These are phyloP conservation scores for Dichomitus squalens DNA, from an alignment of 1,284 basidiomycete genomes.

Conservation along the genomic window DNA sequence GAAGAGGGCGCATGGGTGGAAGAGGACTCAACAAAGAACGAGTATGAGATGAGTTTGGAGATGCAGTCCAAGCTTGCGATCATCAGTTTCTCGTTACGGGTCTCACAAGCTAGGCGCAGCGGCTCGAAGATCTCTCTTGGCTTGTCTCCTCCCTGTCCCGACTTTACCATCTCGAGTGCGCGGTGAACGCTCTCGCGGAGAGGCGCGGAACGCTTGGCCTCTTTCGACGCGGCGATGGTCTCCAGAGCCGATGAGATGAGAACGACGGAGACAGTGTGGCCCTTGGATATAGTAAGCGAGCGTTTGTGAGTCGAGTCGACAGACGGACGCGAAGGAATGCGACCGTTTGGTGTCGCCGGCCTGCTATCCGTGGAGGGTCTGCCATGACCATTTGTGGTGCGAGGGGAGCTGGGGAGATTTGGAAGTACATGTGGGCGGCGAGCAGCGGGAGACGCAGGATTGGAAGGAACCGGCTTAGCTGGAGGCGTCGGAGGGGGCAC, in stretches of 20 bases:
- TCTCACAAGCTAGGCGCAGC: slow-evolving; percentile 91
- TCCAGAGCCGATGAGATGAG: slow-evolving; percentile 88
- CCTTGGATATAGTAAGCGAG: slow-evolving; percentile 72
- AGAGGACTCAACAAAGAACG: slow-evolving; percentile 83
- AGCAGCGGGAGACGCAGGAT: slow-evolving; percentile 21
- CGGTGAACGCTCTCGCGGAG: slow-evolving; percentile 81
- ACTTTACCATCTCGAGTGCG: slow-evolving; percentile 83
- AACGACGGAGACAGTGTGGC: slow-evolving; percentile 74
- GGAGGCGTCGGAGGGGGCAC: slow-evolving; percentile 31
- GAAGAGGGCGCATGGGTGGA: slow-evolving; percentile 50
- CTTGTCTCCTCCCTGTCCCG: slow-evolving; percentile 66
- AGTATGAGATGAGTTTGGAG: slow-evolving; percentile 94
- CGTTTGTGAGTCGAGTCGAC: slow-evolving; percentile 45
- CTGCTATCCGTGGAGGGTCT: slow-evolving; percentile 18
- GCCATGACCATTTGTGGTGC: slow-evolving; percentile 17
- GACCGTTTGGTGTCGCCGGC: slow-evolving; percentile 25
- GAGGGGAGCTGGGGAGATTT: slow-evolving; percentile 15
- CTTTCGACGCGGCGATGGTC: slow-evolving; percentile 84
- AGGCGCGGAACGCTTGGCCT: slow-evolving; percentile 83
- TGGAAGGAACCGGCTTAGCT: slow-evolving; percentile 25
- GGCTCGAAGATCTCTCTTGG: slow-evolving; percentile 92
- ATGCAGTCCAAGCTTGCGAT: slow-evolving; percentile 95
- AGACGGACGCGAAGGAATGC: slow-evolving; percentile 26
- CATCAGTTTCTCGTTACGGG: slow-evolving; percentile 88
- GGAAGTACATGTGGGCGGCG: slow-evolving; percentile 25